Conservation (phyloP, 306 rosid genomes). For the Lathyrus oleraceus region DNA sequence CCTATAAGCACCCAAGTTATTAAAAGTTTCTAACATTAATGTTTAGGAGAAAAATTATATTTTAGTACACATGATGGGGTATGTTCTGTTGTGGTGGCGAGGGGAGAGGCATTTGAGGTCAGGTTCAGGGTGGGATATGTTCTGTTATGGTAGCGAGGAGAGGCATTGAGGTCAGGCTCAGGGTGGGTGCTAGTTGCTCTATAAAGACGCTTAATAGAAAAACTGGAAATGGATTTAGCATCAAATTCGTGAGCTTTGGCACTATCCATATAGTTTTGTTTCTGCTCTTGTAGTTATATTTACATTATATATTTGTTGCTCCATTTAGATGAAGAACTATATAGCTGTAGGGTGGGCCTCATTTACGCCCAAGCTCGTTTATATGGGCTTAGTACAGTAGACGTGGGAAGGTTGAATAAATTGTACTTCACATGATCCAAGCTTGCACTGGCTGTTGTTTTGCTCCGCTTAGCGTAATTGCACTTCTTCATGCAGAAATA, state of each 20-base stretch:
- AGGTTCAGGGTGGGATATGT: not conserved
- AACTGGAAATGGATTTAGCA: not conserved
- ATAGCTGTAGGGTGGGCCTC: not conserved
- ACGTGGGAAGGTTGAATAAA: not conserved
- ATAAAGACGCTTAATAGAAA: constrained; percentile 5
- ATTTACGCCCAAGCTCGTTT: not conserved
- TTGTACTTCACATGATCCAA: not conserved
- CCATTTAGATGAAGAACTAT: not conserved
- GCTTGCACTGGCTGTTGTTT: not conserved
- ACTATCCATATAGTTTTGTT: not conserved
- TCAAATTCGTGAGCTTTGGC: constrained; percentile 2
- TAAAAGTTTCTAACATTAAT: constrained; percentile 23
- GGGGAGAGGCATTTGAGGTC: constrained; percentile 25
- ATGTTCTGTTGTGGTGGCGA: constrained; percentile 14
- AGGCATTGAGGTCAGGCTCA: constrained; percentile 19
- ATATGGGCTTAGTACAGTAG: not conserved
- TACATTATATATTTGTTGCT: not conserved
- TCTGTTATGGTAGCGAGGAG: constrained; percentile 19
- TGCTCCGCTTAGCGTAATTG: not conserved
- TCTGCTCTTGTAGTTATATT: constrained; percentile 5
- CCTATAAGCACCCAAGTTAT: constrained; percentile 13
- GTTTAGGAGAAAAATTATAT: constrained; percentile 10
- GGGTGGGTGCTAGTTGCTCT: constrained; percentile 1
- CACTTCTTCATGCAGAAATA: not conserved
- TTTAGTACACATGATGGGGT: constrained; percentile 13